Conservation (phyloP, 768 basidiomycete species). For the Pisolithus marmoratus region DNA sequence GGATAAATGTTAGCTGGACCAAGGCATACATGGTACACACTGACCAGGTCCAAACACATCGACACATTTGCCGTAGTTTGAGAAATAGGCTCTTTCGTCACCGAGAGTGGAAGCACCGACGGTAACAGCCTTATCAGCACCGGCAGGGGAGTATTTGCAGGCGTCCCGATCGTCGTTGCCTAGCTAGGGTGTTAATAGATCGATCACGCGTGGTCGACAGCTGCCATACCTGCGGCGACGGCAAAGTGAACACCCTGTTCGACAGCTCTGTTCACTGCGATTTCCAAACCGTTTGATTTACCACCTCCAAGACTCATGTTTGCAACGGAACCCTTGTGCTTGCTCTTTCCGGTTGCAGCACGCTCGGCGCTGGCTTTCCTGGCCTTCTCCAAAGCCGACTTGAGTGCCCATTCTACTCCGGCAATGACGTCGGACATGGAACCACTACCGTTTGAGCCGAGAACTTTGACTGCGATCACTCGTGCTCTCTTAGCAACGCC, state of each 20-base stretch:
- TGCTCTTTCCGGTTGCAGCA: conserved; percentile 67
- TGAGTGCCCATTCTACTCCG: conserved; percentile 80
- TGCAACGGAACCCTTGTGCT: conserved; percentile 90
- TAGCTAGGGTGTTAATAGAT: conserved; percentile 16
- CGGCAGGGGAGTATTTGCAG: conserved; percentile 90
- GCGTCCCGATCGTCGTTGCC: conserved; percentile 85
- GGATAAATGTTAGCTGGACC: background rate
- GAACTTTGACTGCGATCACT: conserved; percentile 86
- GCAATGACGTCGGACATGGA: conserved; percentile 90
- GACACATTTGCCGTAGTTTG: conserved; percentile 87
- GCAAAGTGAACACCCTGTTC: conserved; percentile 87
- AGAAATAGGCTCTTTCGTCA: conserved; percentile 86
- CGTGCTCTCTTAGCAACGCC: conserved; percentile 95
- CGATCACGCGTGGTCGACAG: background rate
- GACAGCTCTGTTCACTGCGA: conserved; percentile 81
- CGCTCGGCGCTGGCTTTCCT: conserved; percentile 59
- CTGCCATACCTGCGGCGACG: conserved; percentile 82
- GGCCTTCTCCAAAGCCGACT: conserved; percentile 46
- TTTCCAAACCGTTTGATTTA: conserved; percentile 80
- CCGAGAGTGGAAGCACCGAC: conserved; percentile 86
- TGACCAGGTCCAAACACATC: conserved; percentile 86
- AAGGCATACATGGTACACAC: conserved; percentile 6
- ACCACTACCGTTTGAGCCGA: conserved; percentile 92
- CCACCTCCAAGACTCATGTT: conserved; percentile 99
- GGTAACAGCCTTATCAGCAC: conserved; percentile 83